Base-by-base conservation (phyloP, 768 basidiomycete species). In the Rhodotorula sphaerocarpa region DNA sequence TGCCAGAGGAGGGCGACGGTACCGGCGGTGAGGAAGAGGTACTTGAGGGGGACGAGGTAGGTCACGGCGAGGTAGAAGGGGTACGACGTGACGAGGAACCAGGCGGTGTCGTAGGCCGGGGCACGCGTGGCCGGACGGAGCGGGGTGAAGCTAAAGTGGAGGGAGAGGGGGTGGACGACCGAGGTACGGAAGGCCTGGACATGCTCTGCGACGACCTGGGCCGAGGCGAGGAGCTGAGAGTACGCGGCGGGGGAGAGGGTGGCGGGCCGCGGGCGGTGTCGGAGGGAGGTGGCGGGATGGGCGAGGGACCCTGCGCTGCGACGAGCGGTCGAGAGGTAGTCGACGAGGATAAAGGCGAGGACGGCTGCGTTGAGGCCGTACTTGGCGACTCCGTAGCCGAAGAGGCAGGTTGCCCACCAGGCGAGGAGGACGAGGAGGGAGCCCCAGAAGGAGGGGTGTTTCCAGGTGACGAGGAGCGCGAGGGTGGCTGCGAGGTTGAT, bases 371-470 rank as follows among this genome's bases (percentile, higher is more conserved):
- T 69, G 41, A 70, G 28, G 36, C 72, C 73, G 62, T 60, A 74
- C 21, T 42, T 50, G 25, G 65, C 50, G 25, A 70, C n/a, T 23
- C 25, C 20, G 21, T 50, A 41, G 1, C 73, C 74, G 23, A 65
- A 67, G 10, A 74, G 66, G 55, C 73, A 73, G n/a, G 67, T 15
- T 20, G 48, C 59, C 70, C 71, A 73, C 73, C 72, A 74, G 10
- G 34, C 57, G n/a, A 66, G 55, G 25, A 73, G 65, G 31, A 73
- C 48, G n/a, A 71, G 63, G 39, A 69, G 65, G 7, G 69, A 67
- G n/a, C 46, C 63, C 31, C 53, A 73, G 46, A 63, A 59, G 52
- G 56, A 63, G 4, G 57, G 44, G 52, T 71, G 58, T 21, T 64
- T 59, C 74, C 74, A 74, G n/a, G 70, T 72, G 16, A 74, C 30